These are phyloP conservation scores for Rhododendron simsii DNA, from an alignment of 148 eudicot species.

Conservation along the genomic window DNA sequence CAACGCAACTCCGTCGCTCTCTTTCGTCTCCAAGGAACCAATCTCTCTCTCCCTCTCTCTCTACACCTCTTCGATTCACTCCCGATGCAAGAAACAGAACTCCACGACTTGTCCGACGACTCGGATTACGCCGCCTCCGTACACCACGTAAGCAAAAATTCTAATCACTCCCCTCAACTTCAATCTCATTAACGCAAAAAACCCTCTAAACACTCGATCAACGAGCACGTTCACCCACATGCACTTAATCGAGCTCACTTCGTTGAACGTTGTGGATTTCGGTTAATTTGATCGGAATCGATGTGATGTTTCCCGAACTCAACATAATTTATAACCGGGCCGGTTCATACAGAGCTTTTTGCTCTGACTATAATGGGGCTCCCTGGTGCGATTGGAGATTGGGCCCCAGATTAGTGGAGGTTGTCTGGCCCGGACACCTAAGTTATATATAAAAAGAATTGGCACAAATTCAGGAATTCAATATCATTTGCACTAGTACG, in stretches of 20 bases:
- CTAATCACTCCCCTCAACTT: background rate
- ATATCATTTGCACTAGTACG: background rate
- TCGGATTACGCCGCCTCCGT: constrained; percentile 50
- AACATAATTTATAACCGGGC: too few species aligned
- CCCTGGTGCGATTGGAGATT: too few species aligned
- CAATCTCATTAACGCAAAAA: background rate
- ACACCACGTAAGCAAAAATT: constrained; percentile 27
- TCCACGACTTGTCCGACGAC: constrained; percentile 48
- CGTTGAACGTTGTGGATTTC: background rate
- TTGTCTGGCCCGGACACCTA: too few species aligned
- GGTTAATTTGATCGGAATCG: background rate
- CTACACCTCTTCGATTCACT: background rate
- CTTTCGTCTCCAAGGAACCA: background rate
- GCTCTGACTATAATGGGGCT: too few species aligned
- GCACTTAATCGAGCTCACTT: background rate
- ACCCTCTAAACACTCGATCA: background rate
- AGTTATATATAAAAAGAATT: too few species aligned
- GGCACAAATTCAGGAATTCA: too few species aligned
- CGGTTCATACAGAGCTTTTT: too few species aligned
- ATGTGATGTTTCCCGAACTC: background rate
- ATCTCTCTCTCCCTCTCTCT: background rate
- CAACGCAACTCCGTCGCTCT: background rate
- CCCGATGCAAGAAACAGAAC: constrained; percentile 40
- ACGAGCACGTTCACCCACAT: background rate
- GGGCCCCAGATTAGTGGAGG: too few species aligned